Evolutionary conservation across 2,329 filamentous ascomycete species (phyloP), one percentile per base, ranked within the genome.

Genomic region (Peltaster fructicola): DNA sequence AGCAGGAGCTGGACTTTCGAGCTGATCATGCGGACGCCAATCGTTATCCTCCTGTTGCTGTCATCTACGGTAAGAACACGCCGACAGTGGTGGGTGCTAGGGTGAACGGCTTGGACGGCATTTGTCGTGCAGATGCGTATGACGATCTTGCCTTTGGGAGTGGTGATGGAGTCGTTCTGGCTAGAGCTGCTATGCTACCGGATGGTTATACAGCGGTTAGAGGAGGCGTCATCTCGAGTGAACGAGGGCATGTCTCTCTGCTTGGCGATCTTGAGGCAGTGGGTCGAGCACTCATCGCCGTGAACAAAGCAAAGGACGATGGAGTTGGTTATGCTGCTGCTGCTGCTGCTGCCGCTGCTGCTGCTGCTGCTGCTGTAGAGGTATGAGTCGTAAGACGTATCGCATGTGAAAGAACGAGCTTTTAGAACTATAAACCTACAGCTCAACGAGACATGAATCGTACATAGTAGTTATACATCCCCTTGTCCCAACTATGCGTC

Each of bases 151-250:
- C 80, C 0, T 93, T 93, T 52, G 75, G 77, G 1, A 74, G 73
- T 12, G 82, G 84, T 2, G 84, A 95, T 45, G 85, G 84, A 0
- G 84, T 95, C 0, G 81, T 85, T 27, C 62, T 93, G 5, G 79
- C 84, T 0, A 69, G 69, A 24, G 79, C 85, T 32, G 77, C 82
- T 0, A 85, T 90, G 78, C 51, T 90, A 20, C 84, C 84, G 0
- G 54, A 66, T 3, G 82, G 82, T 0, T 93, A 92, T 45, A 61
- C 65, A 23, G 59, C 77, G 17, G 79, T 73, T 2, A 68, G 64
- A 22, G 74, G 73, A 8, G 82, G 82, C 0, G 57, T 80, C 10
- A 68, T 92, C 8, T 73, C 69, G 37, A 82, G 74, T 26, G 80
- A 91, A 36, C 61, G 81, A 3, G 84, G 85, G 0, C 85, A 95